A percentile compares a stretch with the other conserved stretches of the same genome.
These are phyloP conservation scores for Purpureocillium takamizusanense DNA, from an alignment of 2,329 filamentous ascomycete genomes.

Conservation along the genomic window DNA sequence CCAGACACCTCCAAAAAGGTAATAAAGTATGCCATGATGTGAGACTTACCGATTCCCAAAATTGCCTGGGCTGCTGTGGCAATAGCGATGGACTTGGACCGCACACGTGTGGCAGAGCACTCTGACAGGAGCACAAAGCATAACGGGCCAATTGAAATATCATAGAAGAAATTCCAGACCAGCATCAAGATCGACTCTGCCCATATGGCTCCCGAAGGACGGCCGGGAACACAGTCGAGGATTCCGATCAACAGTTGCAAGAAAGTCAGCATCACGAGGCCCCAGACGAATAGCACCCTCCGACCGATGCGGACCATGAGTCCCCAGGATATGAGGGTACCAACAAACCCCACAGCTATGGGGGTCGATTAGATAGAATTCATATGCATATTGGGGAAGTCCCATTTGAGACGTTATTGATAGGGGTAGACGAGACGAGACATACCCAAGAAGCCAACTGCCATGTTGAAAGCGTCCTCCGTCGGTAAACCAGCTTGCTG, in stretches of 20 bases:
- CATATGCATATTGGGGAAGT: too few species aligned
- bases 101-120: constrained; percentile 29
- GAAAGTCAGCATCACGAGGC: constrained; percentile 28
- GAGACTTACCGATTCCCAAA: constrained; percentile 10
- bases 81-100: constrained; percentile 32
- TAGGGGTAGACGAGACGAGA: too few species aligned
- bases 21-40: too few species aligned
- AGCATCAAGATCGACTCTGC: constrained; percentile 29
- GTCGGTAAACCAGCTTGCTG: constrained; percentile 31
- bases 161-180: constrained; percentile 34
- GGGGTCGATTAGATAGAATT: too few species aligned
- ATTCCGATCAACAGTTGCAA: constrained; percentile 33
- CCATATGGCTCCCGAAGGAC: constrained; percentile 24
- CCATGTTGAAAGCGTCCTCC: constrained; percentile 29
- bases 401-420: too few species aligned
- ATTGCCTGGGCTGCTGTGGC: constrained; percentile 22
- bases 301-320: constrained; percentile 32
- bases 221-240: constrained; percentile 36
- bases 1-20: too few species aligned
- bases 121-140: constrained; percentile 33
- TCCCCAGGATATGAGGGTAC: constrained; percentile 32
- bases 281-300: constrained; percentile 28
- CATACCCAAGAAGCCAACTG: constrained; percentile 19
- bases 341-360: constrained; percentile 30
- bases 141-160: constrained; percentile 32